Base-by-base conservation (phyloP, 73 alveolate genomes). In the Symbiodinium natans region DNA sequence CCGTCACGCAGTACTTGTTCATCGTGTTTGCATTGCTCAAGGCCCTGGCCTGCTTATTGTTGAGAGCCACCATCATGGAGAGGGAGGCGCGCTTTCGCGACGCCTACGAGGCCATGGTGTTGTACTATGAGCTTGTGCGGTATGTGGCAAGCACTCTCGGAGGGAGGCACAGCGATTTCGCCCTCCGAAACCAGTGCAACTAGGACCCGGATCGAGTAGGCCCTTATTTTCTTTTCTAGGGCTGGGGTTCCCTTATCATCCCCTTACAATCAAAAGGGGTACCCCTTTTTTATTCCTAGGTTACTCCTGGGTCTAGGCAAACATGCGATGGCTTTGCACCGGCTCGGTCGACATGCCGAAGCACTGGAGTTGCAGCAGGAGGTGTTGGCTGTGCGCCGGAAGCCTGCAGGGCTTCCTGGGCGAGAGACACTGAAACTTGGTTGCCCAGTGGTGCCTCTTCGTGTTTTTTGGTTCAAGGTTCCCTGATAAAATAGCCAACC, bases 81-180 rank as follows among this genome's bases (percentile, higher is more conserved):
- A 46, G n/a, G 23, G 98, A 73, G 29, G 98, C 73, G 31, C 88
- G 88, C 36, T 43, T 21, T 23, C 82, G 98, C 68, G 98, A 73
- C 19, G 43, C 98, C 42, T 74, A 36, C 83, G 86, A 59, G 42
- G 86, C 86, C 6, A 15, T 21, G 17, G 74, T 56, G 36, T 23
- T 25, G 13, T 89, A 39, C 36, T 89, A 43, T 43, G 19, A 33
- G 1, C 4, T 29, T 41, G n/a, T 11, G 68, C 27, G 31, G 80
- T 13, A 11, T 17, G 1, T 68, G 17, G 68, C 42, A 63, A n/a
- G 46, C 33, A 27, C 34, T 10, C 11, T 25, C 36, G 11, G 34
- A 25, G 84, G 59, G 39, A 21, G 17, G 83, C 39, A 34, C n/a
- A 52, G 71, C 68, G 59, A 23, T 6, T 33, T 68, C 38, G 42